Conservation (phyloP, 208 protist genomes). For the Leishmania gerbilli region DNA sequence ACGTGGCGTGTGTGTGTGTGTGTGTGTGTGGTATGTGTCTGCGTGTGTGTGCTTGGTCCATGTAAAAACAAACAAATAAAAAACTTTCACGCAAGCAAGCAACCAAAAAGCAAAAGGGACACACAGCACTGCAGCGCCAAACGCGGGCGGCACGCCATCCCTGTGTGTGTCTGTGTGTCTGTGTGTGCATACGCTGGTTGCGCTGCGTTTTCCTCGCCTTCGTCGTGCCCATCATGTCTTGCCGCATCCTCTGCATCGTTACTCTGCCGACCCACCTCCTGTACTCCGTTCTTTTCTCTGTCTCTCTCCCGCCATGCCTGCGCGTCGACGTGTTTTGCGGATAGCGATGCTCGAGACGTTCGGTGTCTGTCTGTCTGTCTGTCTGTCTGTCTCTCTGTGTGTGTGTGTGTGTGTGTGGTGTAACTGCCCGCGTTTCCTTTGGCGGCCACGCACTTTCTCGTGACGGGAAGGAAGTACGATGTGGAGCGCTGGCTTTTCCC, state of each 20-base stretch:
- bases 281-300: background rate
- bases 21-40: too few relatives aligned
- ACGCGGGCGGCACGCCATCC: background rate
- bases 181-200: background rate
- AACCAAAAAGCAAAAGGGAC: background rate
- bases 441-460: background rate
- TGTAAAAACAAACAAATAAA: background rate
- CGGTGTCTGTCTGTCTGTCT: background rate
- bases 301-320: background rate
- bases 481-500: background rate
- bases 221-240: background rate
- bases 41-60: background rate
- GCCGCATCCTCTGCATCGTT: background rate
- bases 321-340: background rate
- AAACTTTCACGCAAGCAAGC: background rate
- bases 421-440: background rate
- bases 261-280: too few relatives aligned
- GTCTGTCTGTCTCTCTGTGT: too few relatives aligned
- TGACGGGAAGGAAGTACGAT: background rate
- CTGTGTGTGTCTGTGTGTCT: background rate
- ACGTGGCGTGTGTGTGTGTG: background rate
- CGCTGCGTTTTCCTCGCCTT: background rate
- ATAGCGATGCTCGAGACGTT: background rate
- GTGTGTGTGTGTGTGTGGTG: background rate
- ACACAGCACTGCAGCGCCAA: background rate